Conservation (phyloP, 805 yeast species). For the Maudiozyma barnettii region DNA sequence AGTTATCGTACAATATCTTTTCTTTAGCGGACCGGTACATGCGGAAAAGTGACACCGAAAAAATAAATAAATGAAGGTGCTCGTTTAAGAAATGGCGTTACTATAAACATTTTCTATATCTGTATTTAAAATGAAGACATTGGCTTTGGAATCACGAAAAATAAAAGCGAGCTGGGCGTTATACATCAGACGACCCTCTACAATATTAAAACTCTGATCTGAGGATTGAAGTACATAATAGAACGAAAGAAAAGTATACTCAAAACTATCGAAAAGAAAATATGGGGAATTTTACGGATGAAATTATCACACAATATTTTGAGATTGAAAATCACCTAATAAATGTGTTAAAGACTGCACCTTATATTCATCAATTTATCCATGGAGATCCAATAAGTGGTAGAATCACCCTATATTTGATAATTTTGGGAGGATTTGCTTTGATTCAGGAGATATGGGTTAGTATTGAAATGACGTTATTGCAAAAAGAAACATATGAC, state of each 20-base stretch:
- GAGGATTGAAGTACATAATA: background rate
- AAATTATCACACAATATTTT: constrained; percentile 9
- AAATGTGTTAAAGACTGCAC: constrained; percentile 8
- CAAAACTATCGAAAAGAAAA: background rate
- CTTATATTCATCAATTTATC: constrained; percentile 18
- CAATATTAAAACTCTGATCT: background rate
- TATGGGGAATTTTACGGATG: background rate
- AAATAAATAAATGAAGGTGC: background rate
- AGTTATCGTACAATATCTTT: too few species aligned
- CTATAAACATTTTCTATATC: background rate
- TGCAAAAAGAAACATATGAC: constrained; percentile 27
- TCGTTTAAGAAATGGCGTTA: background rate
- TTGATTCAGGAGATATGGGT: constrained; percentile 27
- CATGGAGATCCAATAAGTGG: constrained; percentile 25
- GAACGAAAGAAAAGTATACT: background rate
- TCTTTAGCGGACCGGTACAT: background rate
- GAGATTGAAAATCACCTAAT: constrained; percentile 15
- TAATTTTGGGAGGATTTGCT: constrained; percentile 26
- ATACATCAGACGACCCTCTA: background rate
- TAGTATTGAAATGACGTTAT: constrained; percentile 27
- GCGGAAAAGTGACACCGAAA: background rate
- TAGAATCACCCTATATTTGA: constrained; percentile 26
- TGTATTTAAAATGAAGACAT: background rate
- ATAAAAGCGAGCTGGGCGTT: background rate
- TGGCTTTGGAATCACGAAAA: background rate